Evolutionary conservation across 1,139 yeast genomes (phyloP), one percentile per base, ranked within the genome.

Genomic region (Pichia sp.): DNA sequence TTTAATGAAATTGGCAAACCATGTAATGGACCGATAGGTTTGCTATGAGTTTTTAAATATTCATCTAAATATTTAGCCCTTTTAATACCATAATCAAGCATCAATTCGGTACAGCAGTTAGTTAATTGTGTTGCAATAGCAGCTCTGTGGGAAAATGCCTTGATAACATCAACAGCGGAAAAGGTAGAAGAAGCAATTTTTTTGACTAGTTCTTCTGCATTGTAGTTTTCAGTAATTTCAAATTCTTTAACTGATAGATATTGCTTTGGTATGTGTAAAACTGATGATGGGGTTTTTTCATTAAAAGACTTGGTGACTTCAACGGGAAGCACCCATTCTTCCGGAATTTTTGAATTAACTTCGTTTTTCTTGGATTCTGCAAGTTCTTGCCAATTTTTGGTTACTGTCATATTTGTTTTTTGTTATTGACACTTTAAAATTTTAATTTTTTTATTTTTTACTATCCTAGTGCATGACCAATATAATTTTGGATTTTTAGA

Each of bases 1-100:
- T 84, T 84, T 33, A 74, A 59, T n/a, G 77, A 71, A 25, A 76
- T 65, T 5, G 81, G 81, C 18, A 77, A 59, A 1, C 81, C 81
- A 57, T 75, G 81, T 34, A 76, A 59, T 4, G 76, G 74, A 2
- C 80, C 79, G 29, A 67, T 58, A 0, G 69, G 61, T 45, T 66
- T 66, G 11, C 74, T 75, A n/a, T 65, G 63, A 45, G 71, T 65
- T 42, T 57, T 50, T 35, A 56, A 56, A 52, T 60, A 65, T 46
- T 60, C 65, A 54, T 76, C 80, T 30, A 60, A 47, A 42, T 53
- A 58, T 37, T 52, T 39, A 7, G 64, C 64, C 39, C 58, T 50
- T 42, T 47, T 39, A n/a, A 56, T 42, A n/a, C 61, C 64, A 54
- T 73, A 76, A 28, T 78, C 79, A 46, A 75, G 69, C 54, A 80